Evolutionary conservation across 805 yeast species (phyloP), one percentile per base, ranked within the genome.

Genomic region (Nakazawaea anatomiae): DNA sequence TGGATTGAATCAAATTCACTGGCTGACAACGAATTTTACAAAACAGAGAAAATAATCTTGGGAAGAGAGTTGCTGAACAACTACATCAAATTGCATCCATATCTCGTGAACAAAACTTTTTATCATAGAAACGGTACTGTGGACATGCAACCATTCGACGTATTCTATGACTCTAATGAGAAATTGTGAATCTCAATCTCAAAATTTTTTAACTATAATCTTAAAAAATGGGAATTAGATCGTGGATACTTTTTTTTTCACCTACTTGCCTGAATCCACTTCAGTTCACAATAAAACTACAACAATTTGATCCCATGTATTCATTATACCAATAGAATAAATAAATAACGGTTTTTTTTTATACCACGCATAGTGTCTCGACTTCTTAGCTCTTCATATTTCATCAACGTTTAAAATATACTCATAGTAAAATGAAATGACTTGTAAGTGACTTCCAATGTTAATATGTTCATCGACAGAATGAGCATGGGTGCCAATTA

Each of bases 121-220:
- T 88, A 81, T 61, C 99, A 94, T 67, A 79, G 96, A 60, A 72
- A 77, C 51, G 91, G 94, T n/a, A 55, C 67, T 28, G 64, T 82
- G 2, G 50, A 51, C 30, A 29, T 46, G 35, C 34, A 46, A 25
- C 28, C 27, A 12, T 51, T 51, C 29, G 53, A 51, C n/a, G 39
- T 51, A 25, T 51, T 51, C 38, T 51, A 51, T 27, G 53, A 51
- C n/a, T 48, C 55, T 32, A 58, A 46, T 14, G 52, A 41, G 49
- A 59, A 55, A 10, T 42, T 18, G 42, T 53, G 25, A 18, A 18
- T 18, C 25, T 18, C 25, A 18, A 2, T 18, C 25, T 18, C 25
- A 18, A 18, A 18, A 18, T 18, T 18, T 18, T 18, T 18, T 3
- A 18, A 18, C 3, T 18, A 18, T 18, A 18, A 18, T 18, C 25